A percentile compares a stretch with the other conserved stretches of the same genome.
phyloP scores from a whole-genome alignment of 2,329 filamentous ascomycete genomes.

The Aspergillus sclerotialis region DNA sequence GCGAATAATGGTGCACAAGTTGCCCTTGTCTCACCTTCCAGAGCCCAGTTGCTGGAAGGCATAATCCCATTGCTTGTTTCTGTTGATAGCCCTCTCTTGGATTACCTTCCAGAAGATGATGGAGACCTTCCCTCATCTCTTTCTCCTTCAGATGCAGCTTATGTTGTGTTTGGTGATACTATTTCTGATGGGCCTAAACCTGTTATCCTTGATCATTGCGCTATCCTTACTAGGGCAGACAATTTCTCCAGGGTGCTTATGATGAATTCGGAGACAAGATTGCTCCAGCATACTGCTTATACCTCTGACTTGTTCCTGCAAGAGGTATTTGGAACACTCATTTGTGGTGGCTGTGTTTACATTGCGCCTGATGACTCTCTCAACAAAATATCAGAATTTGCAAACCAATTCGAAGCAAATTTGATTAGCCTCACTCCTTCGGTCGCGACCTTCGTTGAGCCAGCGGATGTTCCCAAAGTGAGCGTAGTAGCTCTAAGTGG shows the following conservation, averaged over 20 bases:
- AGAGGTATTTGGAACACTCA: slow-evolving; percentile 31
- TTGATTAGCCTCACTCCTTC: slow-evolving; percentile 30
- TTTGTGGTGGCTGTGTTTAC: slow-evolving; percentile 41
- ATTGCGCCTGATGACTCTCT: slow-evolving; percentile 40
- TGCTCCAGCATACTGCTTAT: slow-evolving; percentile 38
- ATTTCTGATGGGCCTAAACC: slow-evolving; percentile 25
- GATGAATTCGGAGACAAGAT: slow-evolving; percentile 16
- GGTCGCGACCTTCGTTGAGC: slow-evolving; percentile 14
- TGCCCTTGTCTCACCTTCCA: slow-evolving; percentile 31
- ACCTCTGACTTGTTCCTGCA: slow-evolving; percentile 41
- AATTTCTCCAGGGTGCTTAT: slow-evolving; percentile 19
- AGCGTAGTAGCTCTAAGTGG: slow-evolving; percentile 16
- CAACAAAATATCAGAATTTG: slow-evolving; percentile 47
- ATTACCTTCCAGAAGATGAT: slow-evolving; percentile 20
- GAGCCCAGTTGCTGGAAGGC: slow-evolving; percentile 34
- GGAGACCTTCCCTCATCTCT: slow-evolving; percentile 3
- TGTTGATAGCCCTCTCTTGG: slow-evolving; percentile 26
- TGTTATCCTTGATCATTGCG: slow-evolving; percentile 31
- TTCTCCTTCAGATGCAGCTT: slow-evolving; percentile 17
- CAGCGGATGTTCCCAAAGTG: slow-evolving; percentile 21
- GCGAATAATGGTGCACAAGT: slow-evolving; percentile 33
- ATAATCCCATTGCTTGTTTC: slow-evolving; percentile 34
- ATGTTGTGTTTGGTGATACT: slow-evolving; percentile 29
- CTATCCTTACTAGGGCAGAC: slow-evolving; percentile 23
- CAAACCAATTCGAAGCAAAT: slow-evolving; percentile 37